Percentiles rank a stretch among this genome's conserved stretches.
Evolutionary conservation across 2,329 filamentous ascomycete species (phyloP).

Genomic region (Hyphodiscus sp.): DNA sequence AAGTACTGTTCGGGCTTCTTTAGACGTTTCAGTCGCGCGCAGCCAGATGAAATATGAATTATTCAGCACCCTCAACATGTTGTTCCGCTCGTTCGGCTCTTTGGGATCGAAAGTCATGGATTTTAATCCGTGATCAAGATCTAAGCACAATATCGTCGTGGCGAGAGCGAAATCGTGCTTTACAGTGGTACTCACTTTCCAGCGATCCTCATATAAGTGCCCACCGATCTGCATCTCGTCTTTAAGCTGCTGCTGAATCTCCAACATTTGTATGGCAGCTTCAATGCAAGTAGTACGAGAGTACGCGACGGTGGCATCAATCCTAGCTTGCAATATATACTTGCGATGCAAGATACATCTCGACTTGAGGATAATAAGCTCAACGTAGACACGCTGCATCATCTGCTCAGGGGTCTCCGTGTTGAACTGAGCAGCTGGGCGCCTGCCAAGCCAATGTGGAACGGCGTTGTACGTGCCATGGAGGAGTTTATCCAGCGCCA

Average conservation of each 20-base stretch:
- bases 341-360: slow-evolving; percentile 48
- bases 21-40: background rate
- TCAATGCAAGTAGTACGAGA: slow-evolving; percentile 45
- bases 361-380: slow-evolving; percentile 45
- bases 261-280: slow-evolving; percentile 36
- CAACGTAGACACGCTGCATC: slow-evolving; percentile 47
- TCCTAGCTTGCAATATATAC: slow-evolving; percentile 39
- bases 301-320: slow-evolving; percentile 41
- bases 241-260: background rate
- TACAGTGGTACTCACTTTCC: background rate
- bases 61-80: background rate
- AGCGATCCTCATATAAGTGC: background rate
- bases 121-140: background rate
- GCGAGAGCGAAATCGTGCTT: background rate
- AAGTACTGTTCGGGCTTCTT: background rate
- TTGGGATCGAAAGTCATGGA: background rate
- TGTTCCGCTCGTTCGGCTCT: background rate
- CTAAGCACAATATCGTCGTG: background rate
- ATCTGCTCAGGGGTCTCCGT: slow-evolving; percentile 40
- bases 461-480: slow-evolving; percentile 39
- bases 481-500: slow-evolving; percentile 40
- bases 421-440: slow-evolving; percentile 40
- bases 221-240: background rate
- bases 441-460: slow-evolving; percentile 41
- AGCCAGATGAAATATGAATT: background rate